A percentile compares a stretch with the other conserved stretches of the same genome.
Conservation (phyloP, 2,329 filamentous ascomycete species). For the Beauveria sp. region DNA sequence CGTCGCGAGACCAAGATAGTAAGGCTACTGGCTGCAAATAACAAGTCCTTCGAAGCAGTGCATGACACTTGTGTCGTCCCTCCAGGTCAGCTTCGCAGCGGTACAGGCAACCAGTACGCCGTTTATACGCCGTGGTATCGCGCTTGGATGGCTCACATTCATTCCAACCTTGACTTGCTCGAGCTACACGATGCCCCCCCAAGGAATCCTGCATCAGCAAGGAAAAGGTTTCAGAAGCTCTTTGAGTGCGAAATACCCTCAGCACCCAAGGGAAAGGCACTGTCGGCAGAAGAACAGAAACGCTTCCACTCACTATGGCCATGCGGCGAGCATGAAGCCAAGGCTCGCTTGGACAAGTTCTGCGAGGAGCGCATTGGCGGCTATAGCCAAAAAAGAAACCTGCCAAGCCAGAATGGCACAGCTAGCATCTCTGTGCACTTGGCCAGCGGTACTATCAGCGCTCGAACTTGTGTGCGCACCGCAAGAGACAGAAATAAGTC, state of each 20-base stretch:
- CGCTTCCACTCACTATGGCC: conserved; percentile 59
- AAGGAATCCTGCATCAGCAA: conserved; percentile 26
- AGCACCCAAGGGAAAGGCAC: conserved; percentile 53
- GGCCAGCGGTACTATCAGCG: conserved; percentile 58
- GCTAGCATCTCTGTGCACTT: conserved; percentile 67
- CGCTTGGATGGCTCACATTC: conserved; percentile 66
- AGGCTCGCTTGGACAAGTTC: conserved; percentile 57
- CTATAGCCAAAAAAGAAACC: conserved; percentile 60
- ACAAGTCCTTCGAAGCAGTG: conserved; percentile 61
- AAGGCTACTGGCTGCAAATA: conserved; percentile 50
- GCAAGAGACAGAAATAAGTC: conserved; percentile 57
- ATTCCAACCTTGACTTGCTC: conserved; percentile 60
- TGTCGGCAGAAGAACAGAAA: conserved; percentile 51
- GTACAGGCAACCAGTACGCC: conserved; percentile 69
- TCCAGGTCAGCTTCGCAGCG: conserved; percentile 60
- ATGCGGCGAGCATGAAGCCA: conserved; percentile 66
- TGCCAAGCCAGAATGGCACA: conserved; percentile 54
- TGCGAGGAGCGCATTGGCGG: conserved; percentile 52
- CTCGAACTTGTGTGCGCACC: conserved; percentile 56
- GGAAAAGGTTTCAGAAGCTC: conserved; percentile 41
- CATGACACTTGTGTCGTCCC: conserved; percentile 80
- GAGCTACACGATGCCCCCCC: conserved; percentile 46
- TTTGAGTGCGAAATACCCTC: conserved; percentile 56
- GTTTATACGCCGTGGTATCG: conserved; percentile 81
- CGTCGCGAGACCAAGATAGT: conserved; percentile 66